Percentiles rank a stretch among this genome's conserved stretches.
These are phyloP conservation scores for Trypanosoma lewisi DNA, from an alignment of 208 protist species.

Conservation along the genomic window DNA sequence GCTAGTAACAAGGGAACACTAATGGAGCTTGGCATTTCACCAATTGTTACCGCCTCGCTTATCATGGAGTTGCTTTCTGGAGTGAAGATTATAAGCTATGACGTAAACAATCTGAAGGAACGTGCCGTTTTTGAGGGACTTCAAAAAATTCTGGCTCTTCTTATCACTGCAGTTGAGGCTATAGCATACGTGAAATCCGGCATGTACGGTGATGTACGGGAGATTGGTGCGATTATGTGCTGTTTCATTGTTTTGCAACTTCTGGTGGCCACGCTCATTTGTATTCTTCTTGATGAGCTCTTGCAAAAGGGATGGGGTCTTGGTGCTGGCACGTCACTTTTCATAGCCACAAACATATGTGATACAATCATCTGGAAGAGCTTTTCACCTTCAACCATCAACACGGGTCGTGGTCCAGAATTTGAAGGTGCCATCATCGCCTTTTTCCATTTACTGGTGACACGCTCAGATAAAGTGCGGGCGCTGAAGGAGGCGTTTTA, in stretches of 20 bases:
- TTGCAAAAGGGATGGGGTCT: slow-evolving; percentile 99
- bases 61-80: slow-evolving; percentile 98
- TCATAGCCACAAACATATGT: slow-evolving; percentile 99
- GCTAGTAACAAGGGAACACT: slow-evolving; percentile 99
- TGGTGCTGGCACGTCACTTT: slow-evolving; percentile 99
- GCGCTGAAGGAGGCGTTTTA: slow-evolving; percentile 99
- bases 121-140: slow-evolving; percentile 95
- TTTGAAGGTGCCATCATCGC: slow-evolving; percentile 99
- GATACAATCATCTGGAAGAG: slow-evolving; percentile 99
- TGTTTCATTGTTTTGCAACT: slow-evolving; percentile 99
- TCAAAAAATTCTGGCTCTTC: slow-evolving; percentile 97
- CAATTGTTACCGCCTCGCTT: slow-evolving; percentile 97
- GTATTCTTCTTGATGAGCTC: slow-evolving; percentile 99
- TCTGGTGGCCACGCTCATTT: slow-evolving; percentile 97
- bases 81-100: slow-evolving; percentile 95
- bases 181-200: slow-evolving; percentile 97
- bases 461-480: slow-evolving; percentile 94
- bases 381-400: slow-evolving; percentile 99
- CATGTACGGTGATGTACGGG: slow-evolving; percentile 98
- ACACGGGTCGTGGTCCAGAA: slow-evolving; percentile 96
- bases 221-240: slow-evolving; percentile 94
- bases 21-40: slow-evolving; percentile 98
- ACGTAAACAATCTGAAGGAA: slow-evolving; percentile 95
- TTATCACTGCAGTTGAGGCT: slow-evolving; percentile 98
- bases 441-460: slow-evolving; percentile 98